Percentiles rank a stretch among this genome's conserved stretches.
Evolutionary conservation across 2,329 filamentous ascomycete species (phyloP).

Genomic region (Ceratocystis destructans): DNA sequence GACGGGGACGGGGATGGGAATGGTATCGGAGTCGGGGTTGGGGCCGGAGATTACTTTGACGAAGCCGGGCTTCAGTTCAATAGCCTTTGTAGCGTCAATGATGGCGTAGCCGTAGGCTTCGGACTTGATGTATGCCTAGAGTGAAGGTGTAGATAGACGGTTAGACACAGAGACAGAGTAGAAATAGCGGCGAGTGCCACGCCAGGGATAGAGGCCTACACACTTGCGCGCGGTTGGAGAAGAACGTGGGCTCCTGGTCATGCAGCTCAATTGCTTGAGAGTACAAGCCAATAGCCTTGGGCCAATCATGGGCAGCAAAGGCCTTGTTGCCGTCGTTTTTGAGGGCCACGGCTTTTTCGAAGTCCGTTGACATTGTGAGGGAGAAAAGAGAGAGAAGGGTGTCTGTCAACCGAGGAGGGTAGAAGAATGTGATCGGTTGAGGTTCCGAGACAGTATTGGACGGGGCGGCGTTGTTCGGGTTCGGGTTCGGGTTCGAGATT

Average conservation of each 20-base stretch:
- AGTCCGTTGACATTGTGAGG: constrained; percentile 29
- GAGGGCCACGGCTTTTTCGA: constrained; percentile 62
- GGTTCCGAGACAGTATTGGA: background rate
- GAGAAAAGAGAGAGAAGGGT: background rate
- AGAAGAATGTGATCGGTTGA: background rate
- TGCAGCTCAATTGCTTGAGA: constrained; percentile 75
- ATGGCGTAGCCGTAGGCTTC: constrained; percentile 92
- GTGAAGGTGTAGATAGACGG: constrained; percentile 12
- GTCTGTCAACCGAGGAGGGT: background rate
- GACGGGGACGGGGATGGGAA: too few species aligned
- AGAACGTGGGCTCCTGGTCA: constrained; percentile 75
- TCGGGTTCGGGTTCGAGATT: constrained; percentile 6
- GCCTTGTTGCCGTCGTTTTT: constrained; percentile 94
- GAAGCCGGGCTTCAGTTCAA: constrained; percentile 76
- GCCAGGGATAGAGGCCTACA: constrained; percentile 23
- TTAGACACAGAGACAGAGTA: background rate
- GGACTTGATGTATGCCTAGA: constrained; percentile 80
- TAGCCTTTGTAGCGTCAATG: constrained; percentile 75
- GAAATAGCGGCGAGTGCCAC: background rate
- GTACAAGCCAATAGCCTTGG: constrained; percentile 67
- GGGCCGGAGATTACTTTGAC: constrained; percentile 52
- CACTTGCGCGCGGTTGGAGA: constrained; percentile 89
- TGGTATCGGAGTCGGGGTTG: background rate
- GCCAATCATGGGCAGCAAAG: constrained; percentile 80
- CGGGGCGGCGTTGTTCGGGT: background rate